Conservation (phyloP, 129 eudicot genomes). For the Flaveria sonorensis region DNA sequence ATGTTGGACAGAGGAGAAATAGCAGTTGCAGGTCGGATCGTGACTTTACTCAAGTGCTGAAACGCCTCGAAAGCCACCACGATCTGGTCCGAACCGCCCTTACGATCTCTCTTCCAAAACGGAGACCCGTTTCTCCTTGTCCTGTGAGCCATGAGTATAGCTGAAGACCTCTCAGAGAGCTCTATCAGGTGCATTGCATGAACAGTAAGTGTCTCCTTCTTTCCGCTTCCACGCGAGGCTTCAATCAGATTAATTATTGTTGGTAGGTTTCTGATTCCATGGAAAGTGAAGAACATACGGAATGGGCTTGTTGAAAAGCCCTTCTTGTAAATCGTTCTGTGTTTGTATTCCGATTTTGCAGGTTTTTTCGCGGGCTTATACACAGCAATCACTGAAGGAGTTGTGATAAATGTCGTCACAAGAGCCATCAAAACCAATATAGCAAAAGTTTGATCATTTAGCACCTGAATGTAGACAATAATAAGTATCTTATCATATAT, state of each 20-base stretch:
- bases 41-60: conserved; percentile 70
- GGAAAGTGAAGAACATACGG: conserved; percentile 69
- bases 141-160: conserved; percentile 86
- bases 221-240: conserved; percentile 69
- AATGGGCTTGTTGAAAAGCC: conserved; percentile 41
- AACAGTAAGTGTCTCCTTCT: conserved; percentile 60
- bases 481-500: neutral
- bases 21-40: conserved; percentile 73
- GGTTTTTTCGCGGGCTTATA: conserved; percentile 62
- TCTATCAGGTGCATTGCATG: conserved; percentile 99
- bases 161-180: conserved; percentile 85
- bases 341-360: conserved; percentile 46
- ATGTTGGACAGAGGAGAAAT: conserved; percentile 69
- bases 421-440: conserved; percentile 86
- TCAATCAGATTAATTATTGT: conserved; percentile 66
- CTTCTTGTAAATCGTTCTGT: conserved; percentile 53
- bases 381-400: conserved; percentile 63
- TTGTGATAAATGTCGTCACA: conserved; percentile 78
- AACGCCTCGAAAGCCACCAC: conserved; percentile 81
- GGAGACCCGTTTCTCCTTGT: conserved; percentile 80
- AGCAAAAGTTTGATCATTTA: conserved; percentile 85
- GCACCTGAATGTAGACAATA: conserved; percentile 33
- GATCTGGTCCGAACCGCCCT: conserved; percentile 48
- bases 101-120: conserved; percentile 63
- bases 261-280: conserved; percentile 64